Evolutionary conservation across 805 yeast genomes (phyloP), one percentile per base, ranked within the genome.

Genomic region (Metschnikowia gruessii): DNA sequence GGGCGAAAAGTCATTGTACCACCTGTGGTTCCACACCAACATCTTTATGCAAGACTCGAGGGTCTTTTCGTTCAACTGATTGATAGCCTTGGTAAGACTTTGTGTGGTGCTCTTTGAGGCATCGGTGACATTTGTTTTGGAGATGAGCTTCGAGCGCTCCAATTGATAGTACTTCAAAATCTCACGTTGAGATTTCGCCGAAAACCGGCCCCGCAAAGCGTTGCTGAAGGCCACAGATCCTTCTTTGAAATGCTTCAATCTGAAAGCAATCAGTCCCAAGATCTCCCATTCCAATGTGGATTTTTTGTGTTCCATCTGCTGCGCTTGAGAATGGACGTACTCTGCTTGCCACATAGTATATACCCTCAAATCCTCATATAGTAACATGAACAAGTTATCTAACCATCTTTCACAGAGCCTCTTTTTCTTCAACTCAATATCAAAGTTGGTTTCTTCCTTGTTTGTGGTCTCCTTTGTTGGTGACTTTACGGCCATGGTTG

Each of bases 21-120:
- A 94, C 61, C 99, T 80, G 65, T 91, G 97, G 61, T 89, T 86
- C 97, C 98, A 95, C n/a, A 94, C 95, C n/a, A 85, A 70, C 43
- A 94, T 70, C 58, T 85, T 86, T 30, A 91, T 87, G 46, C 82
- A 67, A 18, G 84, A 69, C 47, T 85, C 89, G 49, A 91, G 71
- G 11, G 88, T 80, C 52, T 75, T 72, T 42, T 74, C 77, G 58
- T 82, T 81, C 42, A 79, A 61, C 43, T 66, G 71, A 41, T 63
- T 66, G 21, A 75, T 60, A 22, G 69, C 65, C 46, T 72, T 74
- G 41, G 67, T 58, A 54, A 62, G 66, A 51, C 65, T 74, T 53
- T 62, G 66, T 12, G 63, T 52, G 37, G 58, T 51, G 37, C 22
- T 39, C 21, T 51, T 49, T 1, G 54, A 24, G 8, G 48, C 28